Base-by-base conservation (phyloP, 441 rosid genomes). In the Theobroma grandiflorum region DNA sequence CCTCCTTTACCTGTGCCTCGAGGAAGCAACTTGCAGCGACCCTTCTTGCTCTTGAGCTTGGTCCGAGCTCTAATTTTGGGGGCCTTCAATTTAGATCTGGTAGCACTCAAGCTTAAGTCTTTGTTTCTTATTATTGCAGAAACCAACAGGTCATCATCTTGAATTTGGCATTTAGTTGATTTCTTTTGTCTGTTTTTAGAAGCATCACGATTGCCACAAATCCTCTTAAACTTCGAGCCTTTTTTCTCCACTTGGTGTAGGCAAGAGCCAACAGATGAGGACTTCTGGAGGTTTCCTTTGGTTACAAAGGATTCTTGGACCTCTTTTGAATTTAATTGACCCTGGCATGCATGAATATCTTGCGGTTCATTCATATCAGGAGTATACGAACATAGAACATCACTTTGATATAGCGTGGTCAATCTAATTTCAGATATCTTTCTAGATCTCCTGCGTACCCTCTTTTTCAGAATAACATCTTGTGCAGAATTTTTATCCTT, bases 21-120 rank as follows among this genome's bases (percentile, higher is more conserved):
- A 16, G 93, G 97, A 80, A 92, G 95, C 88, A 95, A 83, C 84
- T 86, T 87, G 86, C 95, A 94, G 45, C 92, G 83, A 64, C 96
- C 92, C 81, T 73, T 90, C 61, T 80, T 86, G 79, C 80, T 87
- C 85, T 89, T 91, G 75, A 75, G 86, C 82, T 83, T 91, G 43
- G 70, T 88, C 79, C 76, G 79, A 66, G 85, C 85, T 88, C 87
- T 92, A 81, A 78, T 68, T 86, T 82, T 88, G 69, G 59, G 80
- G 38, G 83, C 62, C 79, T 88, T 94, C 85, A 69, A 86, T 86
- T 88, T 88, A 66, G 87, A 87, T 81, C 80, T 73, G 66, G 81
- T 74, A 43, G 75, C 82, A 83, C 75, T 77, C 49, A 72, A 75
- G 50, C 84, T 74, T 73, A 79, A 83, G 72, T 89, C 89, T 86